A percentile compares a stretch with the other conserved stretches of the same genome.
Conservation (phyloP, 352 stramenopile species). For the Phytophthora palmivora region DNA sequence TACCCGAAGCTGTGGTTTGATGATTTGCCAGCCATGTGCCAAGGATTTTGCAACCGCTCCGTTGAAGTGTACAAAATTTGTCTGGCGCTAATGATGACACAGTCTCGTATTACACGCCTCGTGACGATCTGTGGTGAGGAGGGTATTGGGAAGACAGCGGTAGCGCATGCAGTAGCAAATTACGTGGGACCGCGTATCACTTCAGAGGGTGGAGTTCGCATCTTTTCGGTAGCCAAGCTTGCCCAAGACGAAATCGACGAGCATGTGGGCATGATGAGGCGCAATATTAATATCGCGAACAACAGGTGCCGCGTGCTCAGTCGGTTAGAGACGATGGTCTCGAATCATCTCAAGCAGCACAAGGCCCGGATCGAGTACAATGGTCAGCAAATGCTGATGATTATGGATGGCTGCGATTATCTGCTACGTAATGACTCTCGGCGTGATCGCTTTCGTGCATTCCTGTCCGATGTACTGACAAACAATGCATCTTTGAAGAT, state of each 20-base stretch:
- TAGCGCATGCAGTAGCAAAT: constrained; percentile 76
- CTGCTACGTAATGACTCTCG: constrained; percentile 56
- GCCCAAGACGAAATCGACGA: constrained; percentile 68
- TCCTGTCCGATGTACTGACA: constrained; percentile 73
- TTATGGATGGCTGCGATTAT: constrained; percentile 81
- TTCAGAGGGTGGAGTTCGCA: constrained; percentile 68
- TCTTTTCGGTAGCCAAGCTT: constrained; percentile 71
- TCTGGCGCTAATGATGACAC: constrained; percentile 76
- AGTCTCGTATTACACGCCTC: constrained; percentile 77
- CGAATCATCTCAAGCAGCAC: constrained; percentile 57
- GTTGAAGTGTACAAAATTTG: constrained; percentile 88
- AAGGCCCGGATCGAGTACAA: constrained; percentile 61
- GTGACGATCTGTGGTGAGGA: constrained; percentile 80
- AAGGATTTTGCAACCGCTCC: constrained; percentile 82
- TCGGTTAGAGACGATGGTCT: constrained; percentile 58
- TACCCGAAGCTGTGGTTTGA: constrained; percentile 86
- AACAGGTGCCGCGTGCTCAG: constrained; percentile 53
- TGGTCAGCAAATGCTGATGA: constrained; percentile 63
- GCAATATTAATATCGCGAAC: constrained; percentile 50
- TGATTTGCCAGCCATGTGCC: constrained; percentile 75
- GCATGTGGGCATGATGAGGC: constrained; percentile 54
- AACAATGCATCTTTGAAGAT: constrained; percentile 82
- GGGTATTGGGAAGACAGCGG: constrained; percentile 80
- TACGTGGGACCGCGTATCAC: constrained; percentile 85
- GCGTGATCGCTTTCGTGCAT: constrained; percentile 67